phyloP scores from a whole-genome alignment of 2,329 filamentous ascomycete species.

The Tolypocladium album region DNA sequence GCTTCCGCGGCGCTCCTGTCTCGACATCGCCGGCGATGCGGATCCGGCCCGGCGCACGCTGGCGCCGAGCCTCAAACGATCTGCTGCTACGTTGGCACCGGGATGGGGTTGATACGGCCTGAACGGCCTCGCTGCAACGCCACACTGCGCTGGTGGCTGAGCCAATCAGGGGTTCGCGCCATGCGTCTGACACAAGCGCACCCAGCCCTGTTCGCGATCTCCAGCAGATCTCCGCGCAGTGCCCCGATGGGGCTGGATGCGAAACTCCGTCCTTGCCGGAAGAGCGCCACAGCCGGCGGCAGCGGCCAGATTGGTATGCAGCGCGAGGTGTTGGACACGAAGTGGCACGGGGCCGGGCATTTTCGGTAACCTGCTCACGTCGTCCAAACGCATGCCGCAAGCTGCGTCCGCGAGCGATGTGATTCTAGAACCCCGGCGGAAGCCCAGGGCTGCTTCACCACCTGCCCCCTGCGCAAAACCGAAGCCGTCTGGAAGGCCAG shows the following conservation, averaged over 20 bases:
- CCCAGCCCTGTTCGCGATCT: neutral
- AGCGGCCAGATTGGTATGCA: neutral
- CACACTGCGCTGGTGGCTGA: neutral
- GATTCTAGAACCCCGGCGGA: neutral
- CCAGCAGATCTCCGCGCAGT: neutral
- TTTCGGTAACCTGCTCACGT: neutral
- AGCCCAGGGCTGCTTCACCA: neutral
- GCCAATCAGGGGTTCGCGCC: neutral
- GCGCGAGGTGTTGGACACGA: neutral
- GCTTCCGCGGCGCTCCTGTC: neutral
- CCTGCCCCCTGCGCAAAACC: neutral
- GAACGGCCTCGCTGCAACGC: neutral
- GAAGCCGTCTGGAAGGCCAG: neutral
- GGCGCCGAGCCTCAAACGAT: neutral
- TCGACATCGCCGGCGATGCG: neutral
- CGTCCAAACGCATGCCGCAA: neutral
- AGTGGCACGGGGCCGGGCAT: neutral
- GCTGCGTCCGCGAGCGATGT: neutral
- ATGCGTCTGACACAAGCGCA: neutral
- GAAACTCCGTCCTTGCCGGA: neutral
- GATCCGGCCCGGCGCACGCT: neutral
- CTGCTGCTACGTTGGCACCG: neutral
- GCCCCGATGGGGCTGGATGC: neutral
- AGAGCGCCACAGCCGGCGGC: neutral
- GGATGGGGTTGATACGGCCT: neutral